A percentile compares a stretch with the other conserved stretches of the same genome.
Conservation (phyloP, 768 basidiomycete species). For the Tylopilus subfusipes region DNA sequence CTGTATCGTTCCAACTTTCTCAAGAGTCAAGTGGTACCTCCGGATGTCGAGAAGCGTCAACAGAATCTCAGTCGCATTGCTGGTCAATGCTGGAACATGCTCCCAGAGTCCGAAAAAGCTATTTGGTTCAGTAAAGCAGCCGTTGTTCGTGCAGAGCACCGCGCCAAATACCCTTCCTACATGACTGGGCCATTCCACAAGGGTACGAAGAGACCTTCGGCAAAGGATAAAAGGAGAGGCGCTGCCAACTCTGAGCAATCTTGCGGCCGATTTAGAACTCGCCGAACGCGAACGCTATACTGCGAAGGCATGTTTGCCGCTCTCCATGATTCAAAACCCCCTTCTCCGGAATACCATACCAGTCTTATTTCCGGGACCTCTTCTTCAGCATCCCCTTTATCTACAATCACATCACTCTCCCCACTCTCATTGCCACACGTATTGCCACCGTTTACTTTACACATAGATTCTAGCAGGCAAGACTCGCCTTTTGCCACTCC, state of each 20-base stretch:
- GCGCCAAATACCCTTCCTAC: constrained; percentile 27
- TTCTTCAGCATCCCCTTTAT: neutral
- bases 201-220: constrained; percentile 5
- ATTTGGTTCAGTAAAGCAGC: constrained; percentile 36
- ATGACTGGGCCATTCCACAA: constrained; percentile 29
- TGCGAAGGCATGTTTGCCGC: constrained; percentile 14
- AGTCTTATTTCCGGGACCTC: neutral
- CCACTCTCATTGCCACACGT: constrained; percentile 14
- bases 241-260: constrained; percentile 33
- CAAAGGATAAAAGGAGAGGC: constrained; percentile 33
- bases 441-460: constrained; percentile 16
- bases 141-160: constrained; percentile 26
- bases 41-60: constrained; percentile 47
- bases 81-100: constrained; percentile 50
- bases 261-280: constrained; percentile 30
- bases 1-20: constrained; percentile 53
- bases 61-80: constrained; percentile 53
- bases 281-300: constrained; percentile 21
- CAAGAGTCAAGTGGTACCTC: constrained; percentile 39
- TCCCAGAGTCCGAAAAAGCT: constrained; percentile 33
- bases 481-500: neutral
- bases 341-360: constrained; percentile 5
- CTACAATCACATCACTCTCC: constrained; percentile 8
- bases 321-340: neutral
- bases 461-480: neutral